Evolutionary conservation across 306 rosid species (phyloP).

Genomic region (Fragaria iinumae): DNA sequence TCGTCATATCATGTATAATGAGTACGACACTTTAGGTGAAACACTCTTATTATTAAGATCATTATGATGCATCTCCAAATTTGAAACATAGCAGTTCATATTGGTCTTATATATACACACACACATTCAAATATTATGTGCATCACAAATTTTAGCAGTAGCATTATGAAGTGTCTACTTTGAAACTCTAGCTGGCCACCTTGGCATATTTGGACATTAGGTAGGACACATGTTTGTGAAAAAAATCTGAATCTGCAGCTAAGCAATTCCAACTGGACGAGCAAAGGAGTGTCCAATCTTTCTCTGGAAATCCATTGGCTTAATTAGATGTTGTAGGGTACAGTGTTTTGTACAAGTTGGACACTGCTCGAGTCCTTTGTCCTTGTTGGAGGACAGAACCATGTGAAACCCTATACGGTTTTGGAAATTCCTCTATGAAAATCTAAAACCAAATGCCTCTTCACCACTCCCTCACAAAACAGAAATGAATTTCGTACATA

Average conservation of each 20-base stretch:
- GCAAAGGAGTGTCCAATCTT: background rate
- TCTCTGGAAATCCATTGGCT: background rate
- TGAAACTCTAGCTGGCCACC: background rate
- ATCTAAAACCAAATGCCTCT: background rate
- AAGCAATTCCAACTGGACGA: background rate
- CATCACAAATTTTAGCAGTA: background rate
- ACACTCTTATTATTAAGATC: background rate
- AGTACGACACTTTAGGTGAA: too few species aligned
- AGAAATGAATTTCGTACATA: background rate
- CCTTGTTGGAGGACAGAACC: background rate
- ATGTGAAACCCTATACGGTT: background rate
- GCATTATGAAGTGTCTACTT: background rate
- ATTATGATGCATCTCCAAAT: background rate
- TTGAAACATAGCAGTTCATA: background rate
- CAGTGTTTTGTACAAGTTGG: background rate
- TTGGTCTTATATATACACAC: too few species aligned
- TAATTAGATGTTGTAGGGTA: constrained; percentile 10
- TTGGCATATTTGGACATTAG: background rate
- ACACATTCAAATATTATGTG: too few species aligned
- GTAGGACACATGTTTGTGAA: background rate
- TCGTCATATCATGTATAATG: too few species aligned
- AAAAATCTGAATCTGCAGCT: background rate
- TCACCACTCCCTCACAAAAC: background rate
- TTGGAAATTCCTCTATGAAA: background rate
- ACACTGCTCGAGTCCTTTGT: background rate